Conservation (phyloP, 768 basidiomycete genomes). For the Rubroboletus satanas region DNA sequence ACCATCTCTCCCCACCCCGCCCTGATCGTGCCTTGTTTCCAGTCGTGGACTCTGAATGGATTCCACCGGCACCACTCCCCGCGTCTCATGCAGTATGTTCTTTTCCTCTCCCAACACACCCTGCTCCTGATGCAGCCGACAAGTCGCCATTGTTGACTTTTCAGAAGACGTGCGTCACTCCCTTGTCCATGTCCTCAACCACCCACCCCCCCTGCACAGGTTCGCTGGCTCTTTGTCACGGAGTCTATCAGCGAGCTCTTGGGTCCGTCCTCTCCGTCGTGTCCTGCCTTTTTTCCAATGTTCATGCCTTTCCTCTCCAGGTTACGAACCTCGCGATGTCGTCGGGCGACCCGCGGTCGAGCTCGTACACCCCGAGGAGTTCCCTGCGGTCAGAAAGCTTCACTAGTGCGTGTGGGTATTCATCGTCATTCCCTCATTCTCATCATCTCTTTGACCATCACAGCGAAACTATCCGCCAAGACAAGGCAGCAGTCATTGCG, state of each 20-base stretch:
- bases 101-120: neutral
- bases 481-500: constrained; percentile 75
- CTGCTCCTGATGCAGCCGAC: constrained; percentile 5
- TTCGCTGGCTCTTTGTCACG: constrained; percentile 64
- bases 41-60: constrained; percentile 32
- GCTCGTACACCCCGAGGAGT: constrained; percentile 81
- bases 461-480: constrained; percentile 72
- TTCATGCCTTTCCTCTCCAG: constrained; percentile 33
- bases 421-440: neutral
- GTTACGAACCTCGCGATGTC: constrained; percentile 71
- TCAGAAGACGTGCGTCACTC: constrained; percentile 54
- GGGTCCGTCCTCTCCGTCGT: constrained; percentile 34
- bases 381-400: constrained; percentile 56
- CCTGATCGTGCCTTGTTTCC: neutral
- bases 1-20: neutral
- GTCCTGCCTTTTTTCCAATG: neutral
- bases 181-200: neutral
- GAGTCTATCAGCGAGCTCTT: constrained; percentile 63
- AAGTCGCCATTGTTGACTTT: constrained; percentile 81
- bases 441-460: neutral
- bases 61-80: constrained; percentile 41
- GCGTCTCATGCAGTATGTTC: constrained; percentile 73
- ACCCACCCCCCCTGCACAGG: constrained; percentile 36
- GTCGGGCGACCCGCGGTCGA: constrained; percentile 65
- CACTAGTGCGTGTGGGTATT: constrained; percentile 52